Evolutionary conservation across 2,329 filamentous ascomycete genomes (phyloP), one percentile per base, ranked within the genome.

Genomic region (Mollisia scopiformis): DNA sequence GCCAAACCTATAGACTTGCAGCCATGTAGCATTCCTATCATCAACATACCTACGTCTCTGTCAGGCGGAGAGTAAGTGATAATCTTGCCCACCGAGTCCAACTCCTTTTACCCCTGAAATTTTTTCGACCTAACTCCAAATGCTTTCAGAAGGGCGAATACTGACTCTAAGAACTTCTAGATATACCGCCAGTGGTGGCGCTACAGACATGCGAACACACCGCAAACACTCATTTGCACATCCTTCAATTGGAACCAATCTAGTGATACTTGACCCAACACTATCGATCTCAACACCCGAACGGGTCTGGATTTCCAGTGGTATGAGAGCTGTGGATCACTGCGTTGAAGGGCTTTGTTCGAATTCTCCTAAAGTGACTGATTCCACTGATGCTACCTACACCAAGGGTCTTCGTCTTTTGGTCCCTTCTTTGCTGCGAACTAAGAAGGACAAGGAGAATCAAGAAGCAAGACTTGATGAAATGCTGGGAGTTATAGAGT

Each of bases 1-100:
- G 56, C 46, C 11, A 58, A 63, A 30, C 59, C 46, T 37, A 11
- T 16, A 37, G 33, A 37, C 33, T 37, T 37, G 33, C 33, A 37
- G 33, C 33, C 33, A 37, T 37, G 33, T 37, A 11, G n/a, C 11
- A 6, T 37, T 14, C 33, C 33, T 6, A 37, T 37, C n/a, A 37
- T 37, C 33, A 37, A 37, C 11, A 37, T 37, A 37, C 33, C 33
- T 4, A 37, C 33, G 11, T 37, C 33, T 3, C n/a, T 37, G n/a
- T 37, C 33, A 11, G 33, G 33, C 13, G 33, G 33, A 37, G 33
- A 37, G 11, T 37, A 37, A n/a, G n/a, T n/a, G n/a, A n/a, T n/a
- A n/a, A n/a, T n/a, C n/a, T n/a, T n/a, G n/a, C n/a, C n/a, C n/a
- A n/a, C n/a, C n/a, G n/a, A n/a, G n/a, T n/a, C n/a, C n/a, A n/a